Evolutionary conservation across 768 basidiomycete genomes (phyloP), one percentile per base, ranked within the genome.

Genomic region (Cubamyces sp.): DNA sequence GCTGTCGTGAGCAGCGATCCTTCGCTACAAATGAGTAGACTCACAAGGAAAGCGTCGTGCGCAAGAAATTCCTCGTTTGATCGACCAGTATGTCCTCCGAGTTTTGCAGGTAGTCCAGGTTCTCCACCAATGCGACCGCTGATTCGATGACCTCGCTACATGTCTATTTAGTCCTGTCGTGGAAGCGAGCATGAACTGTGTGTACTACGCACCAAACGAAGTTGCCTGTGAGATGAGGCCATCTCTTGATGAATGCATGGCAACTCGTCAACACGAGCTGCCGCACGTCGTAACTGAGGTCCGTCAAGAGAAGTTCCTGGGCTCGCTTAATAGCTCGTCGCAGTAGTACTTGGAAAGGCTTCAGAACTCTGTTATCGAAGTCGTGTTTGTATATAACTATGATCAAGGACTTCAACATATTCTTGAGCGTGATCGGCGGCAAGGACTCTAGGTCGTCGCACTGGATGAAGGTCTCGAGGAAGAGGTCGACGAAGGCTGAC

Each of bases 361-460:
- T 77, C 56, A 92, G 75, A 15, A 80, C 72, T 19, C 67, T 72
- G 53, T 79, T 81, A 48, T 85, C 85, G 60, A 92, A 83, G 68
- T 92, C 86, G 62, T 90, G 87, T 75, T 92, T 92, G 74, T 87
- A 85, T 21, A 90, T 80, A 62, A 87, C 77, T 45, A 90, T 82
- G 59, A 87, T 79, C 23, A 91, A 67, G 1, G 82, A 76, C 74
- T 91, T 88, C 46, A 92, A 74, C 45, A 90, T 68, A 54, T 78
- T 81, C 68, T 91, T 89, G 62, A 84, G 70, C 1, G 81, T 82
- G 46, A 85, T 68, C 46, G 84, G 78, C 0, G 89, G 87, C 6
- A 90, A 70, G 16, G 75, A 67, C 12, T 74, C 64, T 8, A 87
- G 66, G 49, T 83, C 77, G 28, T 76, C 73, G 21, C 81, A 68